Percentiles rank a stretch among this genome's conserved stretches.
phyloP scores from a whole-genome alignment of 768 basidiomycete species.

The Calocera viscosa region DNA sequence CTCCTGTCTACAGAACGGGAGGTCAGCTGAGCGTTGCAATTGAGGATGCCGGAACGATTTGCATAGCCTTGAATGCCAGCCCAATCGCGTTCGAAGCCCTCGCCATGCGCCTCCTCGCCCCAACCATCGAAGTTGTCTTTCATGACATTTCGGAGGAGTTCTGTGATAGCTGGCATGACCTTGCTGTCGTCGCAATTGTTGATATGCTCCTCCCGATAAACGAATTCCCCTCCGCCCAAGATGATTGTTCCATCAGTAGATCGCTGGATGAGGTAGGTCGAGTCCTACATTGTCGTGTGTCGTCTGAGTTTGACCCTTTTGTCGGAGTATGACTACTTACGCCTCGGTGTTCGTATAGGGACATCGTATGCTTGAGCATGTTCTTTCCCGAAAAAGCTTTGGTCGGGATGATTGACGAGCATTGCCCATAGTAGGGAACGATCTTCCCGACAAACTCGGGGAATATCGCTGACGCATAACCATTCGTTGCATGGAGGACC shows the following conservation, averaged over 20 bases:
- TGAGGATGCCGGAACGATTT: not conserved
- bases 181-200: conserved; percentile 21
- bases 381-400: conserved; percentile 18
- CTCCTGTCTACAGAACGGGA: conserved; percentile 13
- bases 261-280: conserved; percentile 23
- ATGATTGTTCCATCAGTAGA: conserved; percentile 21
- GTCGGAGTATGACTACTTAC: conserved; percentile 11
- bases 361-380: conserved; percentile 20
- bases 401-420: conserved; percentile 21
- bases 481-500: conserved; percentile 9
- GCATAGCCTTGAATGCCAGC: conserved; percentile 22
- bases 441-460: conserved; percentile 49
- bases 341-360: conserved; percentile 11
- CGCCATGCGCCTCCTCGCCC: conserved; percentile 19
- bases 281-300: conserved; percentile 10
- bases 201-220: conserved; percentile 16
- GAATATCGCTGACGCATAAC: conserved; percentile 9
- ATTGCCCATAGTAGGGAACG: conserved; percentile 41
- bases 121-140: conserved; percentile 23
- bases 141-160: conserved; percentile 20
- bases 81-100: conserved; percentile 21
- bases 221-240: conserved; percentile 19
- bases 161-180: conserved; percentile 19
- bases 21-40: not conserved
- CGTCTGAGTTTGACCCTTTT: not conserved